Conservation (phyloP, 2,329 filamentous ascomycete species). For the Botrytis galanthina region DNA sequence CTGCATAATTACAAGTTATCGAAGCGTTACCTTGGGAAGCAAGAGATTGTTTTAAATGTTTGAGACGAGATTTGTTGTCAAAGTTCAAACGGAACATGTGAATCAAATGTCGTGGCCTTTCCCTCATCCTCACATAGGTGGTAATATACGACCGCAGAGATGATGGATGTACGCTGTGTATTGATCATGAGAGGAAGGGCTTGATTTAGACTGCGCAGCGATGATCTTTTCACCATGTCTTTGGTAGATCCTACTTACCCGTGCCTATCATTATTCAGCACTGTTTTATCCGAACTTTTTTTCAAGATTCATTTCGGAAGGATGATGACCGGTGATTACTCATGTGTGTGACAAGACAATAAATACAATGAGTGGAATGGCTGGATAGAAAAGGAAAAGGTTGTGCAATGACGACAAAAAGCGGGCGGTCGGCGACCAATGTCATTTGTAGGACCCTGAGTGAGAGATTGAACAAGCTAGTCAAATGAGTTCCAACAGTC, state of each 20-base stretch:
- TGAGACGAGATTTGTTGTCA: background rate
- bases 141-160: background rate
- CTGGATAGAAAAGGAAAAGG: background rate
- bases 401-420: slow-evolving; percentile 13
- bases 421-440: slow-evolving; percentile 15
- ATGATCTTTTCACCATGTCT: slow-evolving; percentile 1
- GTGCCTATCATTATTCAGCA: slow-evolving; percentile 1
- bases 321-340: slow-evolving; percentile 10
- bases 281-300: background rate
- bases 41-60: background rate
- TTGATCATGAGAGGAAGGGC: background rate
- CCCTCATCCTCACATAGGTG: background rate
- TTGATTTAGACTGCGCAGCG: background rate
- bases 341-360: background rate
- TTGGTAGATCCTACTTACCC: slow-evolving; percentile 1
- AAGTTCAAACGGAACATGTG: background rate
- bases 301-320: slow-evolving; percentile 2
- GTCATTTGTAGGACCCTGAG: background rate
- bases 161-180: background rate
- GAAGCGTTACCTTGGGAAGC: slow-evolving; percentile 12
- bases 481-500: background rate
- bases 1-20: slow-evolving; percentile 12
- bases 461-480: background rate
- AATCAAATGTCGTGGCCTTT: background rate
- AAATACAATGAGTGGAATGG: background rate